These are phyloP conservation scores for Salinomyces thailandicus DNA, from an alignment of 2,329 filamentous ascomycete genomes.

Conservation along the genomic window DNA sequence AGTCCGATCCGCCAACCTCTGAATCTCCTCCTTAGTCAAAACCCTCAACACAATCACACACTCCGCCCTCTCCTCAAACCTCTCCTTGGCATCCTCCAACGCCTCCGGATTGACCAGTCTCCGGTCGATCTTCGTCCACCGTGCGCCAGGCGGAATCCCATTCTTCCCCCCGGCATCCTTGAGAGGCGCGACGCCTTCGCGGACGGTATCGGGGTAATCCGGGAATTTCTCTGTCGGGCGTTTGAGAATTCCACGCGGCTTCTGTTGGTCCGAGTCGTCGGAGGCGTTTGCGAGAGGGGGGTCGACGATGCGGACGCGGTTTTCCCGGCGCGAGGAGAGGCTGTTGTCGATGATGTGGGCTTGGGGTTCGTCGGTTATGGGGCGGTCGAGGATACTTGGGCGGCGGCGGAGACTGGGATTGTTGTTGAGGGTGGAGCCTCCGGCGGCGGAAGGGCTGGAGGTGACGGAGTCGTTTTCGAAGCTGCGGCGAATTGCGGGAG, in stretches of 20 bases:
- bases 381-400: conserved; percentile 24
- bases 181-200: conserved; percentile 86
- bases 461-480: conserved; percentile 16
- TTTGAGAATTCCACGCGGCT: conserved; percentile 77
- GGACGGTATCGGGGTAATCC: conserved; percentile 69
- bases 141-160: conserved; percentile 51
- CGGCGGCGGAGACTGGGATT: conserved; percentile 15
- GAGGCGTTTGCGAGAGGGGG: too few species aligned
- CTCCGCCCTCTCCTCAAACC: conserved; percentile 84
- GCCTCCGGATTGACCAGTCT: conserved; percentile 83
- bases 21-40: conserved; percentile 78
- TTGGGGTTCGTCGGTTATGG: conserved; percentile 17
- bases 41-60: conserved; percentile 90
- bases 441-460: conserved; percentile 5
- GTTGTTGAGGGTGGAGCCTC: not conserved
- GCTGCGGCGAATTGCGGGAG: conserved; percentile 12
- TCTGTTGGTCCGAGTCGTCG: conserved; percentile 56
- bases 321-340: conserved; percentile 23
- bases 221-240: conserved; percentile 73
- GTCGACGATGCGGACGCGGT: conserved; percentile 52
- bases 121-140: conserved; percentile 89
- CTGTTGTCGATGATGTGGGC: conserved; percentile 27
- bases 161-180: conserved; percentile 50
- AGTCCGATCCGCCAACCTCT: conserved; percentile 73
- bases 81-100: conserved; percentile 73